Evolutionary conservation across 768 basidiomycete genomes (phyloP), one percentile per base, ranked within the genome.

Genomic region (Cytidiella melzeri): DNA sequence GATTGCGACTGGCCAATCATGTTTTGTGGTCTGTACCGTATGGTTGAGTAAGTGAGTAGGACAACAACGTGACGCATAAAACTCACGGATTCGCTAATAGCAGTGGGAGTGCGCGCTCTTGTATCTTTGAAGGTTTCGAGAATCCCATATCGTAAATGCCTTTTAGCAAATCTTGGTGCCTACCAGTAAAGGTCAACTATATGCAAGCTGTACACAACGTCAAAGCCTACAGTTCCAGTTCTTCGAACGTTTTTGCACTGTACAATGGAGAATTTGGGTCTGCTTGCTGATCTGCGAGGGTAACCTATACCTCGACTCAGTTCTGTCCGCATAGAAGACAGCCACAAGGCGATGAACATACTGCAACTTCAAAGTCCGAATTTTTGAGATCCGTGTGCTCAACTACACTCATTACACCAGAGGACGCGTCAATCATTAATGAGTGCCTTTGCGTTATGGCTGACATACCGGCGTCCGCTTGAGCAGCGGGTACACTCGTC

Each of bases 1-100:
- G 96, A 98, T 62, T 99, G 96, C 45, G 94, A 98, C 70, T 99
- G 96, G 15, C 93, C 96, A 63, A 98, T 98, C 87, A 98, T 94
- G 69, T 98, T 98, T 45, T 84, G 86, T 10, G 95, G 87, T n/a
- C 95, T 99, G 62, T n/a, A 34, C n/a, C 19, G 6, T 25, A n/a
- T 24, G 39, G 3, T 25, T 40, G 18, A 52, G 27, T 19, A 21
- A 20, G 15, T 21, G 18, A 28, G 15, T 34, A 15, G 15, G 15
- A 15, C 30, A 15, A 34, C 30, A 34, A 7, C 30, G 30, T 15
- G 15, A 15, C 7, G 30, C n/a, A n/a, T n/a, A n/a, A 7, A 24
- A 72, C 86, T 58, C 59, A 96, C 93, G 95, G 96, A 61, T 95
- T 85, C 45, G 81, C 64, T 7, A 99, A 81, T 26, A 98, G 77